Evolutionary conservation across 202 grass and related monocot species (phyloP).

Genomic region (Tripidium arundinaceum): DNA sequence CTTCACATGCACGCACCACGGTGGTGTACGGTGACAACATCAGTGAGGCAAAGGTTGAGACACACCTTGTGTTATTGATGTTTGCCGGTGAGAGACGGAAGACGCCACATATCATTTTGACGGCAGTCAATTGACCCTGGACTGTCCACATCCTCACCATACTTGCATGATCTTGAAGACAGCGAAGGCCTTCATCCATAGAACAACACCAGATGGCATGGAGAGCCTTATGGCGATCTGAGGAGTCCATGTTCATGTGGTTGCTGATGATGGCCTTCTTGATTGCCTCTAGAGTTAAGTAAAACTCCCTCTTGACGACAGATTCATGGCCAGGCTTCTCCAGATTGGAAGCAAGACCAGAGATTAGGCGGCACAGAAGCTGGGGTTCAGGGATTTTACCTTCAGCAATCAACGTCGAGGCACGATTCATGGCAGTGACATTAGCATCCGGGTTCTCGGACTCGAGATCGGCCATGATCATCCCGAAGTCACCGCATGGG

Average conservation of each 20-base stretch:
- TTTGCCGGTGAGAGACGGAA: neutral
- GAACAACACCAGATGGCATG: neutral
- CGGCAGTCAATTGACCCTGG: neutral
- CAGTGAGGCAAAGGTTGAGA: neutral
- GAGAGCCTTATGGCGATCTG: neutral
- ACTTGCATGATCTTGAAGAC: neutral
- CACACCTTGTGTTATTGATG: neutral
- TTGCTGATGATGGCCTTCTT: neutral
- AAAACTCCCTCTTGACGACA: neutral
- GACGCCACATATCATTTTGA: neutral
- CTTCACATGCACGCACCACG: neutral
- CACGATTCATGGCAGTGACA: neutral
- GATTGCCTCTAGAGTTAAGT: neutral
- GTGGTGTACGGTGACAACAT: neutral
- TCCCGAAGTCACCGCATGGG: neutral
- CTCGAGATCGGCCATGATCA: neutral
- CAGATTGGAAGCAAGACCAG: neutral
- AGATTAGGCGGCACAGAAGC: neutral
- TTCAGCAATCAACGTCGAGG: neutral
- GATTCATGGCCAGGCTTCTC: neutral
- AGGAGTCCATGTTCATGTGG: neutral
- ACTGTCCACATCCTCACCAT: neutral
- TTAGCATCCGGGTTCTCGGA: neutral
- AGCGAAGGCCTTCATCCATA: neutral
- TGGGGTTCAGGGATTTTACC: neutral